Evolutionary conservation across 305 asterid genomes (phyloP), one percentile per base, ranked within the genome.

Genomic region (Petunia hybrid): DNA sequence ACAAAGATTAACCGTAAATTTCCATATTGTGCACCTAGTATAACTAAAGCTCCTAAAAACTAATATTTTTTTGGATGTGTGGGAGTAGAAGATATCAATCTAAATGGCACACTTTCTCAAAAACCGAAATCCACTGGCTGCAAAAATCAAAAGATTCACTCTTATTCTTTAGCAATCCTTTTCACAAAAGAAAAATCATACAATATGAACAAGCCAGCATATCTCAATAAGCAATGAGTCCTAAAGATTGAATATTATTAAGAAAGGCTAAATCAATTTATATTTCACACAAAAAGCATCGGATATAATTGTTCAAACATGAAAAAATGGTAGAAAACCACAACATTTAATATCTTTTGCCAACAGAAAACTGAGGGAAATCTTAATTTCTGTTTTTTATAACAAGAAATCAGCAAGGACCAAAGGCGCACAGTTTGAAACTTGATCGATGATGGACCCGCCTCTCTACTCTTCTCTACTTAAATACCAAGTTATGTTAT

Each of bases 11-110:
- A 73, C 64, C 6, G 43, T 2, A 4, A 51, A 14, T 51, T 51
- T 14, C 12, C 4, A 51, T 51, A 14, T 51, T 51, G 57, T 51
- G 57, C 57, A 51, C 57, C 57, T 10, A 51, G 5, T 5, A 51
- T 35, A 51, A 51, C 78, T 71, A 31, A 46, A 31, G 77, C 43
- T 71, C 41, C 61, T 5, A 8, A 45, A 70, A 71, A 71, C 61
- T 10, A 71, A 35, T 5, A 71, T 65, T 46, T 65, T 65, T 39
- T 46, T 31, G 59, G 56, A 42, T 4, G 5, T 46, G 57, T 71
- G 46, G 61, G 61, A 70, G 60, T 10, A 71, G 61, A 46, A 70
- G 31, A 36, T 45, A 69, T 69, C 59, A 38, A 41, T 22, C 12
- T 38, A 10, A 76, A 36, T 63, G 45, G 35, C 16, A 64, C 69